Evolutionary conservation across 495 filamentous ascomycete species (phyloP).

Genomic region (Xylaria scruposa): DNA sequence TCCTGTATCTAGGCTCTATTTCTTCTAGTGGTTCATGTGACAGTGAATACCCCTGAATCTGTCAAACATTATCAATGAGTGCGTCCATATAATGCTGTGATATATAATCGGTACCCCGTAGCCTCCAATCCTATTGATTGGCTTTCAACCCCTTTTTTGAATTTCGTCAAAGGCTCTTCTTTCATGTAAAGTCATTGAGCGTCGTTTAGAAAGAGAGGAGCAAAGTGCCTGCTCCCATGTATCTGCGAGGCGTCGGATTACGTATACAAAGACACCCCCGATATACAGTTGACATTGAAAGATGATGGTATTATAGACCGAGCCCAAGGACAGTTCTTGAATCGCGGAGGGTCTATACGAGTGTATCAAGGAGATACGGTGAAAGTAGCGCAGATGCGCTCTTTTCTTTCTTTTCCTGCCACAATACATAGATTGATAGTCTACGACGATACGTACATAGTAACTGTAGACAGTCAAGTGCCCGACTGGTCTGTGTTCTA

Average conservation of each 20-base stretch:
- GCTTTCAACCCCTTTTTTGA: neutral
- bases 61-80: neutral
- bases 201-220: no score
- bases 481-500: neutral
- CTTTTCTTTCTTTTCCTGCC: neutral
- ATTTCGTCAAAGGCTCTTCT: neutral
- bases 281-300: neutral
- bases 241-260: neutral
- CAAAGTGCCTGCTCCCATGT: neutral
- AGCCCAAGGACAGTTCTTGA: neutral
- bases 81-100: neutral
- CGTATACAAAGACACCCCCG: neutral
- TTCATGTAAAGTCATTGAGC: no score
- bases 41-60: conserved; percentile 17
- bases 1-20: conserved; percentile 23
- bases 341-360: neutral
- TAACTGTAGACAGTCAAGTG: no score
- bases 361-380: neutral
- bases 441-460: no score
- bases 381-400: neutral
- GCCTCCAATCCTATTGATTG: neutral
- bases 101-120: neutral
- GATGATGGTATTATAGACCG: neutral
- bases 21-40: conserved; percentile 19
- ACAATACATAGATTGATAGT: no score